Evolutionary conservation across 768 basidiomycete species (phyloP).

Genomic region (Phylloporus arenicola): DNA sequence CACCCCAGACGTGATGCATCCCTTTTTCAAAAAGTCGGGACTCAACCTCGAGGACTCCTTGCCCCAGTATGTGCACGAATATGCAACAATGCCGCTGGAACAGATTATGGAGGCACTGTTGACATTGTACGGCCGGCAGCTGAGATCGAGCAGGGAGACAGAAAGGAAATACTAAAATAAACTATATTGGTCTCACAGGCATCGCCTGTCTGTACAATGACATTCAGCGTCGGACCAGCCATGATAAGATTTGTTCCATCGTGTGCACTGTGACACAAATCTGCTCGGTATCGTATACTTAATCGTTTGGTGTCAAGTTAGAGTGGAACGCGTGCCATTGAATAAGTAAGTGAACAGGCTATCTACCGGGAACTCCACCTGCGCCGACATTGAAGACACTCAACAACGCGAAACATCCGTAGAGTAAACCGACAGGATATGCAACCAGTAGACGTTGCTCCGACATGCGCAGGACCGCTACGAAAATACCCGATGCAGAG

Average conservation of each 20-base stretch:
- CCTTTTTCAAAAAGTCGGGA: conserved; percentile 78
- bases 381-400: conserved; percentile 76
- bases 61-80: conserved; percentile 86
- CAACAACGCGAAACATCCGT: conserved; percentile 89
- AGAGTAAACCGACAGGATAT: conserved; percentile 91
- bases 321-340: conserved; percentile 1
- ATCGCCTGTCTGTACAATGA: too few species aligned
- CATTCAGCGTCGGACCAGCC: too few species aligned
- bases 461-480: conserved; percentile 91
- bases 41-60: conserved; percentile 79
- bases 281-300: too few species aligned
- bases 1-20: conserved; percentile 85
- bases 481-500: conserved; percentile 92
- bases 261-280: too few species aligned
- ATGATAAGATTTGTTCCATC: too few species aligned
- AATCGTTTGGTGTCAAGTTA: too few species aligned
- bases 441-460: conserved; percentile 93
- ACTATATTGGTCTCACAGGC: too few species aligned
- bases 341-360: conserved; percentile 11
- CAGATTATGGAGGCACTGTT: conserved; percentile 78
- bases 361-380: conserved; percentile 29
- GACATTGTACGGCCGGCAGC: conserved; percentile 71
- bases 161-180: conserved; percentile 11
- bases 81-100: conserved; percentile 76
- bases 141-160: conserved; percentile 33